A percentile compares a stretch with the other conserved stretches of the same genome.
These are phyloP conservation scores for Pneumocystis oryctolagi DNA, from an alignment of 1,139 yeast genomes.

Conservation along the genomic window DNA sequence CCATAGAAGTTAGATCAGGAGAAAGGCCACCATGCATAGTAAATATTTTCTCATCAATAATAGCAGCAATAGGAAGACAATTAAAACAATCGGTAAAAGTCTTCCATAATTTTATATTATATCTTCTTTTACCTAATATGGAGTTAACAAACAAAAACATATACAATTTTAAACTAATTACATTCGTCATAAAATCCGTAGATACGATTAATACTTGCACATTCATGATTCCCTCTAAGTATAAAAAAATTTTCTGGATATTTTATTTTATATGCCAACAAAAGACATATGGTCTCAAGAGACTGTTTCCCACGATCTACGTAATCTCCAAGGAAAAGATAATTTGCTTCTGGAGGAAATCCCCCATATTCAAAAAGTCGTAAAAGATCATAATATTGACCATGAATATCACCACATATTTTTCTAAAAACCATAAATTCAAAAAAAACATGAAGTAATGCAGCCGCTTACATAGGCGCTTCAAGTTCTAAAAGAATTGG, in stretches of 20 bases:
- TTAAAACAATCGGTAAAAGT: constrained; percentile 96
- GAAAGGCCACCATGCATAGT: constrained; percentile 98
- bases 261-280: constrained; percentile 89
- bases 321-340: constrained; percentile 86
- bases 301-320: constrained; percentile 98
- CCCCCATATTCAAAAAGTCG: constrained; percentile 96
- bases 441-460: background rate
- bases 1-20: constrained; percentile 94
- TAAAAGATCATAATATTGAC: constrained; percentile 88
- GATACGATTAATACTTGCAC: constrained; percentile 92
- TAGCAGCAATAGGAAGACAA: constrained; percentile 95
- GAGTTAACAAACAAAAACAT: background rate
- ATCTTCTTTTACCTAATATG: constrained; percentile 54
- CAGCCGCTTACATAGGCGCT: constrained; percentile 80
- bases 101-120: constrained; percentile 94
- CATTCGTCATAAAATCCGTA: constrained; percentile 97
- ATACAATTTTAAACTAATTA: constrained; percentile 20
- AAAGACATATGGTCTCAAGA: constrained; percentile 78
- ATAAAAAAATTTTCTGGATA: constrained; percentile 95
- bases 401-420: constrained; percentile 73
- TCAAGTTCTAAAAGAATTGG: constrained; percentile 89
- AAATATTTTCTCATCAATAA: constrained; percentile 90
- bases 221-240: constrained; percentile 91
- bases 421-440: constrained; percentile 3
- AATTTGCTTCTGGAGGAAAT: constrained; percentile 97